A percentile compares a stretch with the other conserved stretches of the same genome.
phyloP scores from a whole-genome alignment of 805 yeast species.

The Cyberlindnera xylosilytica region DNA sequence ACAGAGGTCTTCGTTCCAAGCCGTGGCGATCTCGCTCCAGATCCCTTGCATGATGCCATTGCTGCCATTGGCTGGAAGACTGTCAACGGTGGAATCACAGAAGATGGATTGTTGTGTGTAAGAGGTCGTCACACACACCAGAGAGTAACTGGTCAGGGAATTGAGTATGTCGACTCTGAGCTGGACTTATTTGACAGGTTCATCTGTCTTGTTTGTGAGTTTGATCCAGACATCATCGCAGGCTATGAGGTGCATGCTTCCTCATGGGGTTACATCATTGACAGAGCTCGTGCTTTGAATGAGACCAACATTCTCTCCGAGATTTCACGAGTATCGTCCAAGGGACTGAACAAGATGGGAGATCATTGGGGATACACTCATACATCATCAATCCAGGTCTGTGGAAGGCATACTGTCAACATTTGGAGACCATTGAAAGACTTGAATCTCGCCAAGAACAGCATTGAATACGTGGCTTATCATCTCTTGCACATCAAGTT shows the following conservation, averaged over 20 bases:
- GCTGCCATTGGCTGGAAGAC: constrained; percentile 61
- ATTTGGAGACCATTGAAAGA: constrained; percentile 81
- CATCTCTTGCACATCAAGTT: constrained; percentile 64
- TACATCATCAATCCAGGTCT: constrained; percentile 62
- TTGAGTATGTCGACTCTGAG: constrained; percentile 48
- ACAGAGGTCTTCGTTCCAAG: constrained; percentile 69
- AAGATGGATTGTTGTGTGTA: constrained; percentile 34
- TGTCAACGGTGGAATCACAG: constrained; percentile 39
- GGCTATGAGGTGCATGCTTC: constrained; percentile 79
- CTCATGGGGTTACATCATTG: constrained; percentile 90
- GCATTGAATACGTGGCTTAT: constrained; percentile 72
- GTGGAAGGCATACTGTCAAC: constrained; percentile 83
- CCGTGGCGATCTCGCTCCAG: constrained; percentile 49
- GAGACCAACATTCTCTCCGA: constrained; percentile 54
- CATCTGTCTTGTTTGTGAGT: constrained; percentile 48
- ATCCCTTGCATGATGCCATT: constrained; percentile 62
- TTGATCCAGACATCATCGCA: constrained; percentile 85
- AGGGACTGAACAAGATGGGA: constrained; percentile 49
- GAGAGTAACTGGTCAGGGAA: constrained; percentile 1
- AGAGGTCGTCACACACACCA: constrained; percentile 27
- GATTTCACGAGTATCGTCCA: constrained; percentile 55
- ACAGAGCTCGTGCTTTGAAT: constrained; percentile 46
- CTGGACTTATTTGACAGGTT: constrained; percentile 53
- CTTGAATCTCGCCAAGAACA: constrained; percentile 59
- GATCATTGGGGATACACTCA: constrained; percentile 83